Evolutionary conservation across 345 rosid species (phyloP).

Genomic region (Bruguiera gymnorhiza): DNA sequence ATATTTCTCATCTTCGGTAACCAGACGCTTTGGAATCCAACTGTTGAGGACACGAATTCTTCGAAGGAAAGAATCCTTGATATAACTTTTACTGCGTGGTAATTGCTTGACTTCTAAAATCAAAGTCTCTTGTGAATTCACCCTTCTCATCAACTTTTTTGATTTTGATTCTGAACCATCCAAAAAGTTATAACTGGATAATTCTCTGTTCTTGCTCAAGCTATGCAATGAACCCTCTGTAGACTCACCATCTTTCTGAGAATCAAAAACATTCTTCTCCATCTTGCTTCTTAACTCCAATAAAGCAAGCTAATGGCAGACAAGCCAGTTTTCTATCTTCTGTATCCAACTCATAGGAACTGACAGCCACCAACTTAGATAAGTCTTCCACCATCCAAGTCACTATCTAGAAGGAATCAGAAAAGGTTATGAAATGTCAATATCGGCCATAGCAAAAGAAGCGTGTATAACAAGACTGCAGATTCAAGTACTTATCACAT

Average conservation of each 20-base stretch:
- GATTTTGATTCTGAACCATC: slow-evolving; percentile 27
- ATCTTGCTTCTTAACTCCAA: slow-evolving; percentile 29
- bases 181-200: slow-evolving; percentile 16
- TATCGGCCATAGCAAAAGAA: slow-evolving; percentile 14
- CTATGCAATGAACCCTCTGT: slow-evolving; percentile 39
- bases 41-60: slow-evolving; percentile 39
- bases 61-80: slow-evolving; percentile 43
- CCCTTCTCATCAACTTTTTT: slow-evolving; percentile 36
- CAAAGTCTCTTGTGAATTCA: slow-evolving; percentile 36
- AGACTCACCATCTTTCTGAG: slow-evolving; percentile 39
- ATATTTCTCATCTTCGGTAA: slow-evolving; percentile 68
- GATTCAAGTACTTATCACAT: slow-evolving; percentile 9
- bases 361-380: not conserved
- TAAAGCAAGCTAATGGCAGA: slow-evolving; percentile 13
- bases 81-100: slow-evolving; percentile 42
- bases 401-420: slow-evolving; percentile 27
- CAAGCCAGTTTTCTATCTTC: slow-evolving; percentile 25
- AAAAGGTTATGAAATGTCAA: slow-evolving; percentile 19
- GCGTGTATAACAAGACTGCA: slow-evolving; percentile 6
- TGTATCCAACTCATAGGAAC: slow-evolving; percentile 15
- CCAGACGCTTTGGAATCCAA: slow-evolving; percentile 73
- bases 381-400: slow-evolving; percentile 13
- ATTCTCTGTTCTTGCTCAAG: slow-evolving; percentile 23
- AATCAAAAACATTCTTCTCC: slow-evolving; percentile 40
- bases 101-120: slow-evolving; percentile 50